Evolutionary conservation across 768 basidiomycete species (phyloP).

Genomic region (Hericium alpestre): DNA sequence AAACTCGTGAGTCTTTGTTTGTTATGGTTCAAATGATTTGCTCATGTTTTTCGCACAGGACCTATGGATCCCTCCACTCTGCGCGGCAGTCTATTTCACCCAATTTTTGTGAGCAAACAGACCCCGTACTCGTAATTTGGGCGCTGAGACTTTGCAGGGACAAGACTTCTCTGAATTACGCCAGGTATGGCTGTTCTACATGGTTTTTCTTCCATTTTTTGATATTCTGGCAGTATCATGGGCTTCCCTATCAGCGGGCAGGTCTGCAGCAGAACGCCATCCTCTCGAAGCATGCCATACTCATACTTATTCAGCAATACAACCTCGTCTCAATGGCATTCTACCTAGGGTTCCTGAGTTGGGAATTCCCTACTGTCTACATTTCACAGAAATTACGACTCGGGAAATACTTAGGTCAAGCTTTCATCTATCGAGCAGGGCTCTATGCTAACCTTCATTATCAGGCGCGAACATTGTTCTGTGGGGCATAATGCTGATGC

Average conservation of each 20-base stretch:
- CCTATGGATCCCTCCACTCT: slow-evolving; percentile 40
- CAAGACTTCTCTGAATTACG: slow-evolving; percentile 62
- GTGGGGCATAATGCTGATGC: slow-evolving; percentile 51
- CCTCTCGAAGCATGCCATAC: not conserved
- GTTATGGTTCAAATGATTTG: not conserved
- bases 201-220: not conserved
- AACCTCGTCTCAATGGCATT: slow-evolving; percentile 56
- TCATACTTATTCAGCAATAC: slow-evolving; percentile 32
- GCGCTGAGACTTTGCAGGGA: slow-evolving; percentile 29
- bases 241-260: slow-evolving; percentile 54
- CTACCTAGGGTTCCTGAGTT: slow-evolving; percentile 52
- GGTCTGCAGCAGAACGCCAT: slow-evolving; percentile 20
- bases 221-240: slow-evolving; percentile 31
- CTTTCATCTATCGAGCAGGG: not conserved
- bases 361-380: slow-evolving; percentile 59
- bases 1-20: slow-evolving; percentile 37
- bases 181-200: slow-evolving; percentile 31
- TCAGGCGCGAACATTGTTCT: slow-evolving; percentile 45
- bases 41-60: slow-evolving; percentile 25
- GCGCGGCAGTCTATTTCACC: slow-evolving; percentile 59
- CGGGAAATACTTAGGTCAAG: slow-evolving; percentile 50
- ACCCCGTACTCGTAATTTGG: too few relatives aligned
- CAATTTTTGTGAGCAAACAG: slow-evolving; percentile 42
- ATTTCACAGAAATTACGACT: slow-evolving; percentile 49
- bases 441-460: not conserved